Evolutionary conservation across 1,284 basidiomycete species (phyloP).

Genomic region (Pyrrhoderma noxium): DNA sequence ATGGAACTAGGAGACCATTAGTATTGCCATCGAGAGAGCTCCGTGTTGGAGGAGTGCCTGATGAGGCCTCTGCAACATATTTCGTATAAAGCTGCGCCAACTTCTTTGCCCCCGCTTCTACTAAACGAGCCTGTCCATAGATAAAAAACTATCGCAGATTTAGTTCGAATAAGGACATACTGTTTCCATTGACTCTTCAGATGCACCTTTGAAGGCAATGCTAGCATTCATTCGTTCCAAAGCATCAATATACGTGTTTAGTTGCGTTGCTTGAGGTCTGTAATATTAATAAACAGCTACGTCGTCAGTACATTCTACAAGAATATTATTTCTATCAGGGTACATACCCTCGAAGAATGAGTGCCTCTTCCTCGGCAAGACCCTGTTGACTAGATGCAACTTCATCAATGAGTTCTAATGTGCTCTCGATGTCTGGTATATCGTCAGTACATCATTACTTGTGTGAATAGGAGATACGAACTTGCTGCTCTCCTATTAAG

Average conservation of each 20-base stretch:
- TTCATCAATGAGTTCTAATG: slow-evolving; percentile 68
- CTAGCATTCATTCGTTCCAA: slow-evolving; percentile 68
- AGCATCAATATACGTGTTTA: slow-evolving; percentile 59
- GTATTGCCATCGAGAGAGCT: slow-evolving; percentile 35
- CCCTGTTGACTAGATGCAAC: slow-evolving; percentile 68
- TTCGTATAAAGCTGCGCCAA: slow-evolving; percentile 73
- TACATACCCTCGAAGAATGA: slow-evolving; percentile 66
- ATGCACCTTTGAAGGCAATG: slow-evolving; percentile 66
- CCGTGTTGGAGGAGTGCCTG: slow-evolving; percentile 53
- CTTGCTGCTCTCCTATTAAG: slow-evolving; percentile 50
- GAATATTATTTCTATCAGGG: not conserved
- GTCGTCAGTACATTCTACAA: not conserved
- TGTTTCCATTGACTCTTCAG: slow-evolving; percentile 50
- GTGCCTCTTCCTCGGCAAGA: slow-evolving; percentile 67
- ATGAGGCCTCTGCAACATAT: slow-evolving; percentile 72
- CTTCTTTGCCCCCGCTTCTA: slow-evolving; percentile 76
- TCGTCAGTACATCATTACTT: slow-evolving; percentile 1
- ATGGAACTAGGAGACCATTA: slow-evolving; percentile 34
- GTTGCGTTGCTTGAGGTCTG: slow-evolving; percentile 63
- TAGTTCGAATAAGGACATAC: slow-evolving; percentile 27
- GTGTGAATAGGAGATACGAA: not conserved
- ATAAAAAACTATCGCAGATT: slow-evolving; percentile 2
- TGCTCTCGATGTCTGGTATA: slow-evolving; percentile 64
- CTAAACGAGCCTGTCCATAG: slow-evolving; percentile 49
- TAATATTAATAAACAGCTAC: slow-evolving; percentile 1